Evolutionary conservation across 345 rosid genomes (phyloP), one percentile per base, ranked within the genome.

Genomic region (Eutrema yunnanense): DNA sequence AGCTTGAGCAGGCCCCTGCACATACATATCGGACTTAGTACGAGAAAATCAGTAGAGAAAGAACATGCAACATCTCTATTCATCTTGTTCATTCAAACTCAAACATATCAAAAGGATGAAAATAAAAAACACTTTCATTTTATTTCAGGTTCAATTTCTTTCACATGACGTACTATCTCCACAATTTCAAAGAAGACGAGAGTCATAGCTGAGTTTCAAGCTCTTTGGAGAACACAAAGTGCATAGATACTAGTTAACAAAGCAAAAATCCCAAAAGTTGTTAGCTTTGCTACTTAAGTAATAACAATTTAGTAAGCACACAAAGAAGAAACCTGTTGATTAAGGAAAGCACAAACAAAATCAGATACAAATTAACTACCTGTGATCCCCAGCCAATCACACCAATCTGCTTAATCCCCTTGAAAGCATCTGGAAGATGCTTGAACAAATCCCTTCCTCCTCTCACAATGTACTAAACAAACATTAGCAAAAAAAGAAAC

Each of bases 361-460:
- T 4, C 47, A 63, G 2, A 16, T 8, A 22, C n/a, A n/a, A n/a
- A n/a, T n/a, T n/a, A 16, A 11, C 9, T 70, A 90, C 96, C 90
- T 93, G 97, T 27, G 98, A 93, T 14, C 97, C 98, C 98, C 94
- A 93, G 11, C 97, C 98, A 58, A 93, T 83, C 5, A 93, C 96
- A 22, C 97, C 98, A 52, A 93, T 93, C 80, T 93, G 97, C 85
- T 87, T 87, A 72, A 93, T 81, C 22, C 98, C 98, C 71, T 86
- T 89, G 76, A 93, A 85, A 34, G 96, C 96, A 63, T 87, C 94
- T 0, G 90, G 92, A 65, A 90, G 79, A 84, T 86, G 78, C 34
- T 84, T 82, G 85, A 93, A 93, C 82, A 93, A 82, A 73, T 93
- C 87, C 57, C 98, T 87, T 33, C 98, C 96, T 73, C 98, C 98